Base-by-base conservation (phyloP, 1,284 basidiomycete genomes). In the Puccinia polysora region DNA sequence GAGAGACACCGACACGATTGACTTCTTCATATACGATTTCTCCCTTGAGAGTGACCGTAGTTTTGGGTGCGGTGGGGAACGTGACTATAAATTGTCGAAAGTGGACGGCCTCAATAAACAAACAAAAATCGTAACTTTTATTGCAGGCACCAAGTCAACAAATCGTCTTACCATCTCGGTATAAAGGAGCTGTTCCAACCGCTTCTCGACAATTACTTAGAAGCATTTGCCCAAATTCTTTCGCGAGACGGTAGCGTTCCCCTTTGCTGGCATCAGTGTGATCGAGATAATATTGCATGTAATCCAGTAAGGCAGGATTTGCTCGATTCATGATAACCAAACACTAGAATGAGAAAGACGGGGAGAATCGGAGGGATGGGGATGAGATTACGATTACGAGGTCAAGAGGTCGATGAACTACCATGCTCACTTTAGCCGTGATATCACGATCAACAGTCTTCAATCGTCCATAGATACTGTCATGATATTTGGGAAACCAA, bases 291-390 rank as follows among this genome's bases (percentile, higher is more conserved):
- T 91, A 96, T 80, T 96, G 89, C 94, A 97, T 96, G 82, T 96
- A 97, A 6, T 83, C 78, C 56, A 96, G 82, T 77, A 95, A 86
- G 74, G 88, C 87, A 12, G 89, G 89, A 80, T 97, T 95, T 25
- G 94, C 94, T 76, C 95, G 88, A 82, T 97, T 97, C 84, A 98
- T 92, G 80, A 98, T 89, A 68, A 90, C 88, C 76, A 98, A 93
- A 83, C 94, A 97, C 73, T 93, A 89, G 76, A 91, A 91, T n/a
- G 32, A 34, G 14, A 56, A 92, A 80, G 93, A 91, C 71, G 89
- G 87, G 76, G 32, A 10, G 23, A 6, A 38, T 30, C 28, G 2
- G 25, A 47, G 25, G 25, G 23, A 43, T n/a, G 50, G 32, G 20
- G 40, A 63, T 38, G 32, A 28, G 1, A 12, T 62, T 15, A 36